Conservation (phyloP, 202 grass and related monocot genomes). For the Elaeis oleifera region DNA sequence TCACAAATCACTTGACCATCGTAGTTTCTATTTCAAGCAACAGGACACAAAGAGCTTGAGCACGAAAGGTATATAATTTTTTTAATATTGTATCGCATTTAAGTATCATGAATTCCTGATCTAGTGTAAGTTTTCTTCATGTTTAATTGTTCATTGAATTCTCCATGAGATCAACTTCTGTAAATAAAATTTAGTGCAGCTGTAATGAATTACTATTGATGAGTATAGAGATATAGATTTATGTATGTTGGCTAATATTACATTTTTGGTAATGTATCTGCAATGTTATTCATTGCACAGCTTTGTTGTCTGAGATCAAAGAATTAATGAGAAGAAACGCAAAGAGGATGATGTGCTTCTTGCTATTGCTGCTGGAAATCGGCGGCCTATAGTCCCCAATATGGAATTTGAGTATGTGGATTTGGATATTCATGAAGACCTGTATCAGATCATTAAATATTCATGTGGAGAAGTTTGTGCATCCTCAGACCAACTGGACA, state of each 20-base stretch:
- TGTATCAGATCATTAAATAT: conserved; percentile 65
- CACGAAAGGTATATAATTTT: conserved; percentile 48
- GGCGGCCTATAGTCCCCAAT: conserved; percentile 52
- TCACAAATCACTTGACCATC: conserved; percentile 75
- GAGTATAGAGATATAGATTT: too few species aligned
- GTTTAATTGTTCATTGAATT: too few species aligned
- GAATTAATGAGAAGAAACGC: conserved; percentile 67
- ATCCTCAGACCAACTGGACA: conserved; percentile 49
- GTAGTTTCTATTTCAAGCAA: conserved; percentile 81
- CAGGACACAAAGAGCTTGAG: conserved; percentile 75
- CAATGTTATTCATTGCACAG: conserved; percentile 27
- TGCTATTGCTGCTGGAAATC: conserved; percentile 54
- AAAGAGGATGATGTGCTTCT: conserved; percentile 58
- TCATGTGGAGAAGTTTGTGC: conserved; percentile 64
- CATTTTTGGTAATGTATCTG: conserved; percentile 12
- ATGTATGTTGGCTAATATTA: too few species aligned
- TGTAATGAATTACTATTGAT: too few species aligned
- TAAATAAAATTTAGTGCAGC: too few species aligned
- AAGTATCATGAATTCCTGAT: too few species aligned
- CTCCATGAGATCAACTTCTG: too few species aligned
- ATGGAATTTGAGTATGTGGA: conserved; percentile 61
- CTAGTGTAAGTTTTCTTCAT: too few species aligned
- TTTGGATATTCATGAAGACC: conserved; percentile 47
- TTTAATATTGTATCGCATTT: conserved; percentile 12
- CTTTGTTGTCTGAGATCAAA: conserved; percentile 66